Percentiles rank a stretch among this genome's conserved stretches.
Conservation (phyloP, 305 asterid species). For the Solanum hybrid region DNA sequence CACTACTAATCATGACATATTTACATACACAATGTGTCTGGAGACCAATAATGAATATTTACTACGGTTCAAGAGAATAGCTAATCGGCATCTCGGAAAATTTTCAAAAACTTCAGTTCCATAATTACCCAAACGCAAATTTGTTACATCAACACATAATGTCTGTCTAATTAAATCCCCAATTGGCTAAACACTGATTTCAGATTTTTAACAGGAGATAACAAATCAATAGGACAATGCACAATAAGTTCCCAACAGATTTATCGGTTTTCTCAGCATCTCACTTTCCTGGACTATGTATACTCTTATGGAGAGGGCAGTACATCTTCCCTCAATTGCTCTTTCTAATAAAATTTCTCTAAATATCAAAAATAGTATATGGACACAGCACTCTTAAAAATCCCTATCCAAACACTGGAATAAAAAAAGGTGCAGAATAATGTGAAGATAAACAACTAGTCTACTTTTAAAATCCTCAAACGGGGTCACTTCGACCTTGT, state of each 20-base stretch:
- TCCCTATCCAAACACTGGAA: not conserved
- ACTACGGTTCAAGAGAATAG: not conserved
- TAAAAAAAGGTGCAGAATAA: not conserved
- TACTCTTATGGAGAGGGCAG: not conserved
- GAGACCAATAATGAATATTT: not conserved
- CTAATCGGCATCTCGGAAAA: not conserved
- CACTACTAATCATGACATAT: not conserved
- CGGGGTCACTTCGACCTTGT: not conserved
- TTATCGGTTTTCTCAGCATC: not conserved
- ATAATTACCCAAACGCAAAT: not conserved
- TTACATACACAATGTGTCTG: not conserved
- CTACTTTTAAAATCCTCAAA: not conserved
- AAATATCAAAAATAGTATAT: not conserved
- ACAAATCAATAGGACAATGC: not conserved
- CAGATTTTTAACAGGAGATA: not conserved
- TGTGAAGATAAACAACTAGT: not conserved
- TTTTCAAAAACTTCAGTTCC: not conserved
- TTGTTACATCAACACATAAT: not conserved
- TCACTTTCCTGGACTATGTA: not conserved
- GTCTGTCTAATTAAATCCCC: not conserved
- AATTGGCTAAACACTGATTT: not conserved
- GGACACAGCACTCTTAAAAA: not conserved
- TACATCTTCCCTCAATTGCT: not conserved
- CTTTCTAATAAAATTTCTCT: not conserved
- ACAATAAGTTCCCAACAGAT: not conserved